Conservation (phyloP, 2,329 filamentous ascomycete genomes). For the Penicillium sp. region DNA sequence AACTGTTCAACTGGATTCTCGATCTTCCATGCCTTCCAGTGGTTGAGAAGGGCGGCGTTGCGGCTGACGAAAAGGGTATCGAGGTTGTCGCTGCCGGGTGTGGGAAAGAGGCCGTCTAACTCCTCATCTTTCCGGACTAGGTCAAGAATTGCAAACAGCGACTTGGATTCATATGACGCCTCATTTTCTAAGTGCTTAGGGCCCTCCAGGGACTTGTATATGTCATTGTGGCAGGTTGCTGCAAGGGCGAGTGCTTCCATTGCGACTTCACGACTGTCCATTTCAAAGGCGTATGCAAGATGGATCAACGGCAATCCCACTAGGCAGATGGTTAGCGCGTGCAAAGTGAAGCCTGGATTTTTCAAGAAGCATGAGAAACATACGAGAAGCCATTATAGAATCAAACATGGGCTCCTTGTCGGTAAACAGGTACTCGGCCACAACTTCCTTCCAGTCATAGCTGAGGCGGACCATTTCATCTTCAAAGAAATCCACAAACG, state of each 20-base stretch:
- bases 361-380: constrained; percentile 31
- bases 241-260: constrained; percentile 81
- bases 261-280: constrained; percentile 77
- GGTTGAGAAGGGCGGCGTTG: constrained; percentile 70
- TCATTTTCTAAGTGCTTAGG: constrained; percentile 63
- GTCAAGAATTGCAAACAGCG: constrained; percentile 68
- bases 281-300: constrained; percentile 87
- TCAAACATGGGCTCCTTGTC: constrained; percentile 73
- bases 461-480: constrained; percentile 73
- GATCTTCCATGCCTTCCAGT: constrained; percentile 87
- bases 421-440: constrained; percentile 70
- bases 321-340: constrained; percentile 41
- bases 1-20: constrained; percentile 71
- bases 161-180: constrained; percentile 58
- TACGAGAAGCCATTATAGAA: constrained; percentile 74
- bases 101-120: constrained; percentile 64
- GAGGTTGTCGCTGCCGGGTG: constrained; percentile 62
- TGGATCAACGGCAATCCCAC: constrained; percentile 93
- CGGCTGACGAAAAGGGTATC: constrained; percentile 65
- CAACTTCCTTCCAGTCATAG: constrained; percentile 80
- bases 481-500: constrained; percentile 93
- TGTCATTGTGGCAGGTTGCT: constrained; percentile 55
- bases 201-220: constrained; percentile 67
- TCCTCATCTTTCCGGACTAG: constrained; percentile 66
- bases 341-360: not conserved